phyloP scores from a whole-genome alignment of 345 rosid species.

The Stellera chamaejasme region DNA sequence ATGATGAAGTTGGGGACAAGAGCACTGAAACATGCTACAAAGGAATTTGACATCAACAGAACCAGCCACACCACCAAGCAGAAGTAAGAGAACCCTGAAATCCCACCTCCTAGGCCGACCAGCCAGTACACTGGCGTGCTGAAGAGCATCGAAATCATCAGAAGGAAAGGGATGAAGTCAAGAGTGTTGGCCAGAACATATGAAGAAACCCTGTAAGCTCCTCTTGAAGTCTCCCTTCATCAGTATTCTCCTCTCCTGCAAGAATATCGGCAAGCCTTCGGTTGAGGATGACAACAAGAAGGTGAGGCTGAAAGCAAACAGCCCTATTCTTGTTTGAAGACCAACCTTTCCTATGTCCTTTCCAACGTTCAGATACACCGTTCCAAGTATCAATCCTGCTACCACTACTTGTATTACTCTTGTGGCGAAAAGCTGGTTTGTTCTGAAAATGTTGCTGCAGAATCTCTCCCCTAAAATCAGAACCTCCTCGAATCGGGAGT shows the following conservation, averaged over 20 bases:
- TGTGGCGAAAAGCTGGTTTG: conserved; percentile 69
- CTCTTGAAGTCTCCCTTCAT: conserved; percentile 74
- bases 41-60: conserved; percentile 72
- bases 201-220: conserved; percentile 67
- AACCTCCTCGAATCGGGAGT: conserved; percentile 48
- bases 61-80: conserved; percentile 72
- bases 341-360: conserved; percentile 32
- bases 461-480: conserved; percentile 63
- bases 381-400: conserved; percentile 69
- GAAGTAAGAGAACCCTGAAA: conserved; percentile 65
- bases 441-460: conserved; percentile 75
- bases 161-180: conserved; percentile 63
- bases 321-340: conserved; percentile 60
- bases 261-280: conserved; percentile 82
- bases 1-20: conserved; percentile 89
- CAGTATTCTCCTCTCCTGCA: conserved; percentile 73
- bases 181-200: conserved; percentile 65
- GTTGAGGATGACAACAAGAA: conserved; percentile 83
- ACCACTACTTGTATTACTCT: conserved; percentile 69
- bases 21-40: conserved; percentile 87
- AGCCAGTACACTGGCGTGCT: conserved; percentile 83
- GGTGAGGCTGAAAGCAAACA: conserved; percentile 81
- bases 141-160: conserved; percentile 60
- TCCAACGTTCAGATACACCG: conserved; percentile 63
- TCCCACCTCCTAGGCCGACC: conserved; percentile 51